Percentiles rank a stretch among this genome's conserved stretches.
These are phyloP conservation scores for Arabis alpina DNA, from an alignment of 345 rosid species.

Conservation along the genomic window DNA sequence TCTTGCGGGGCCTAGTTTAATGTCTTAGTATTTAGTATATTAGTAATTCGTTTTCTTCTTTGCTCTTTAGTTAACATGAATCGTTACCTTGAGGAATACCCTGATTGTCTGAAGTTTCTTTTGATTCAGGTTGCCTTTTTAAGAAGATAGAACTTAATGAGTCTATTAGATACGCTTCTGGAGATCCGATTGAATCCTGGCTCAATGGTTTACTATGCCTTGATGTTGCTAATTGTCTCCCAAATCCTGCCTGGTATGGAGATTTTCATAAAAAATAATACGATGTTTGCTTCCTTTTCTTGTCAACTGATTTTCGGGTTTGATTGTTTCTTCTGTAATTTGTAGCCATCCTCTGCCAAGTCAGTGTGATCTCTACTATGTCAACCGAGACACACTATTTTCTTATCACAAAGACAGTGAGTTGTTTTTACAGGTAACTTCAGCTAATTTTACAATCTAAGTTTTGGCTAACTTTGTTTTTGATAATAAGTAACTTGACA, in stretches of 20 bases:
- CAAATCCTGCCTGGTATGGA: conserved; percentile 53
- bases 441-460: background rate
- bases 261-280: background rate
- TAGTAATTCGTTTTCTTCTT: conserved; percentile 4
- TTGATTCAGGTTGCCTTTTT: conserved; percentile 73
- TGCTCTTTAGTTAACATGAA: conserved; percentile 5
- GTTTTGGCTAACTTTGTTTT: conserved; percentile 6
- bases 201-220: conserved; percentile 85
- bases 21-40: conserved; percentile 13
- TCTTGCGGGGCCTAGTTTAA: conserved; percentile 9
- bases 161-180: conserved; percentile 91
- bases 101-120: conserved; percentile 31
- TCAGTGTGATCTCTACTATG: conserved; percentile 93
- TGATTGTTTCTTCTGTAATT: conserved; percentile 23
- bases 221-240: conserved; percentile 79
- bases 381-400: conserved; percentile 91
- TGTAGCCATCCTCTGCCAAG: conserved; percentile 82
- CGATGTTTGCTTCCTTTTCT: conserved; percentile 1
- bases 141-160: conserved; percentile 89
- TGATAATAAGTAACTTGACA: conserved; percentile 33
- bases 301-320: background rate
- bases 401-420: conserved; percentile 96
- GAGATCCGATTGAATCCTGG: conserved; percentile 96
- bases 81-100: background rate
- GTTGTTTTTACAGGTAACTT: conserved; percentile 75